Base-by-base conservation (phyloP, 1,139 yeast genomes). In the Saccharomycopsis hybrid region DNA sequence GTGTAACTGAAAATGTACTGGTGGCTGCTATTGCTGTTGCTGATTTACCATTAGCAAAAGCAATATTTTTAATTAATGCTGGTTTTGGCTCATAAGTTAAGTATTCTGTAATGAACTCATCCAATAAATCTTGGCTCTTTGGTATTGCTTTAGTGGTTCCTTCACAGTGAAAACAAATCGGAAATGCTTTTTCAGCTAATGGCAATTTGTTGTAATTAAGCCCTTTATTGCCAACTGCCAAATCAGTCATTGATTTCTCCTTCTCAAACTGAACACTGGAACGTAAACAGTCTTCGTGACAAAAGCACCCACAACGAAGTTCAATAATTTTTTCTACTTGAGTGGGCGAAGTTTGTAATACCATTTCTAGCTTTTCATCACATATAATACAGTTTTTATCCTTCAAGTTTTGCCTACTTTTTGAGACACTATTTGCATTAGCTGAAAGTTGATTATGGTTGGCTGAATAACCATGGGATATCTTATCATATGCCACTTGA, bases 201-300 rank as follows among this genome's bases (percentile, higher is more conserved):
- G 49, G 41, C 13, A 35, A 18, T 30, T 43, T 44, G 11, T 41
- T 44, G 13, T 31, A 37, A n/a, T n/a, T n/a, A n/a, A n/a, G n/a
- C 5, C 43, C 42, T 13, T 29, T 33, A 9, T 30, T 35, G 25
- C 29, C 40, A 4, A 33, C 37, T 5, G 39, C 41, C 18, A n/a
- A 18, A 5, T 48, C 49, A 24, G 50, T 37, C 3, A 49, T 48
- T 5, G 52, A 43, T 38, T 40, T 41, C 35, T 50, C 55, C 40
- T 52, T 52, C 30, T 52, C 55, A 28, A 50, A 42, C 13, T 48
- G 42, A 29, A 52, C 41, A 3, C 44, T 29, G 5, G 48, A 43
- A 13, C 40, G 31, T 9, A 52, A 30, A 42, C 55, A 52, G 31
- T 50, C 51, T 47, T 52, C 55, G 43, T 52, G 55, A 25, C 47